Conservation (phyloP, 2,329 filamentous ascomycete genomes). For the Clonostachys byssicola region DNA sequence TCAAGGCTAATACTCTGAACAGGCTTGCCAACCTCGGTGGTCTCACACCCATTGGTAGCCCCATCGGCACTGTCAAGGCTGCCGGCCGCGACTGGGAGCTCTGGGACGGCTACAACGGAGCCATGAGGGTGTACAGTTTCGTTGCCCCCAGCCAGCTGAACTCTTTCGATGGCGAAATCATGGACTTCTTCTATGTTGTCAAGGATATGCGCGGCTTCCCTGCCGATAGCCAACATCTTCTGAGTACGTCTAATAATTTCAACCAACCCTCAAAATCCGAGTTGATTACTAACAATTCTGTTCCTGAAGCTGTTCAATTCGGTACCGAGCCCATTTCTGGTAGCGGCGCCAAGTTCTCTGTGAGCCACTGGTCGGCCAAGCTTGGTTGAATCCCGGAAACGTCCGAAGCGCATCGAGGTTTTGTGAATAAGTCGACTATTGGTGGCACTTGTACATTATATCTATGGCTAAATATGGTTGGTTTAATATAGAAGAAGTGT, state of each 20-base stretch:
- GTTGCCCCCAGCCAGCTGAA: slow-evolving; percentile 30
- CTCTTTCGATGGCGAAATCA: slow-evolving; percentile 51
- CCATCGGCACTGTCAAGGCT: slow-evolving; percentile 49
- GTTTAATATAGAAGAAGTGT: too few species aligned
- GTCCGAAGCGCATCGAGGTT: too few species aligned
- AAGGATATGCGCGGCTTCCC: slow-evolving; percentile 38
- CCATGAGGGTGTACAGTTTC: slow-evolving; percentile 57
- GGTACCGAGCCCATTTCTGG: slow-evolving; percentile 56
- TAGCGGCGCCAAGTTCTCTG: slow-evolving; percentile 4
- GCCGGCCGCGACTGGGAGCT: slow-evolving; percentile 50
- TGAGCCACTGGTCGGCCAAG: slow-evolving; percentile 2
- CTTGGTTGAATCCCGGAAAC: background rate
- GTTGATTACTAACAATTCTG: slow-evolving; percentile 21
- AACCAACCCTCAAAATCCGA: background rate
- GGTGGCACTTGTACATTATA: too few species aligned
- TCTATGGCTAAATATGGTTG: too few species aligned
- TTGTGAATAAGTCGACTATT: too few species aligned
- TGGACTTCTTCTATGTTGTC: slow-evolving; percentile 52
- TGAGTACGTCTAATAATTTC: slow-evolving; percentile 12
- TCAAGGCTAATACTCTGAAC: background rate
- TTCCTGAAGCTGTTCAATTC: slow-evolving; percentile 10
- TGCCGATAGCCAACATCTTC: slow-evolving; percentile 42
- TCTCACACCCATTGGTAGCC: slow-evolving; percentile 10
- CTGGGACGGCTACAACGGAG: slow-evolving; percentile 52
- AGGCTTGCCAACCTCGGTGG: slow-evolving; percentile 11